A percentile compares a stretch with the other conserved stretches of the same genome.
These are phyloP conservation scores for Phanerodontia chrysosporium DNA, from an alignment of 768 basidiomycete species.

Conservation along the genomic window DNA sequence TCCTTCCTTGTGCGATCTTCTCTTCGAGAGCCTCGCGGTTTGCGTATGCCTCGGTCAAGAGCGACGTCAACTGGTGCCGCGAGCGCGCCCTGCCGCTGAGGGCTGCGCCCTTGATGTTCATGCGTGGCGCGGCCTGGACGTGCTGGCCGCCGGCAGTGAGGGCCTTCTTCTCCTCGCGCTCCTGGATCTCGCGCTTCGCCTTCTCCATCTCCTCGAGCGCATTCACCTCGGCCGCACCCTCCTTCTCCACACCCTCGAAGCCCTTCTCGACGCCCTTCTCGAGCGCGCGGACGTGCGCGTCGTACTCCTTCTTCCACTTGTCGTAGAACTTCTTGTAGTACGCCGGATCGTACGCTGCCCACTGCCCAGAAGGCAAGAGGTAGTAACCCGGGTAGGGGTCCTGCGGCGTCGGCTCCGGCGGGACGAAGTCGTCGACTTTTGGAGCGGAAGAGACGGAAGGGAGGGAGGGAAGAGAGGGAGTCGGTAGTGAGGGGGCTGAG, in stretches of 20 bases:
- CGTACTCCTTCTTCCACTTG: constrained; percentile 72
- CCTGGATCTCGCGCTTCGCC: constrained; percentile 69
- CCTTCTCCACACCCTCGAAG: constrained; percentile 61
- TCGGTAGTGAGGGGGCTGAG: constrained; percentile 16
- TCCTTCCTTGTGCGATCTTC: constrained; percentile 73
- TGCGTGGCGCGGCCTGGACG: constrained; percentile 57
- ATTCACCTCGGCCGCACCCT: constrained; percentile 55
- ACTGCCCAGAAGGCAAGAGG: constrained; percentile 73
- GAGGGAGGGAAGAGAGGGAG: constrained; percentile 27
- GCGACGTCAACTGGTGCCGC: constrained; percentile 74
- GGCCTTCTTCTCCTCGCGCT: constrained; percentile 72
- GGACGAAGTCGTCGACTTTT: constrained; percentile 56
- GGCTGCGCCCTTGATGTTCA: constrained; percentile 81
- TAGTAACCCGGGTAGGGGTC: constrained; percentile 90
- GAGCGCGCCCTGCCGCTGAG: constrained; percentile 63
- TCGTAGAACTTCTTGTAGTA: constrained; percentile 67
- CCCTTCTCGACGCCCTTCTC: constrained; percentile 67
- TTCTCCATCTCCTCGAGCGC: constrained; percentile 74
- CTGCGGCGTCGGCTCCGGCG: constrained; percentile 67
- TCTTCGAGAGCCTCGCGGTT: constrained; percentile 84
- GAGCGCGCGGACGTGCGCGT: constrained; percentile 65
- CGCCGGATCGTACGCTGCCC: constrained; percentile 67
- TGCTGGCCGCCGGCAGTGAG: constrained; percentile 62
- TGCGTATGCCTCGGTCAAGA: constrained; percentile 78
- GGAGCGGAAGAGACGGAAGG: constrained; percentile 67